Percentiles rank a stretch among this genome's conserved stretches.
These are phyloP conservation scores for Leccinum subgranulosum DNA, from an alignment of 768 basidiomycete species.

Conservation along the genomic window DNA sequence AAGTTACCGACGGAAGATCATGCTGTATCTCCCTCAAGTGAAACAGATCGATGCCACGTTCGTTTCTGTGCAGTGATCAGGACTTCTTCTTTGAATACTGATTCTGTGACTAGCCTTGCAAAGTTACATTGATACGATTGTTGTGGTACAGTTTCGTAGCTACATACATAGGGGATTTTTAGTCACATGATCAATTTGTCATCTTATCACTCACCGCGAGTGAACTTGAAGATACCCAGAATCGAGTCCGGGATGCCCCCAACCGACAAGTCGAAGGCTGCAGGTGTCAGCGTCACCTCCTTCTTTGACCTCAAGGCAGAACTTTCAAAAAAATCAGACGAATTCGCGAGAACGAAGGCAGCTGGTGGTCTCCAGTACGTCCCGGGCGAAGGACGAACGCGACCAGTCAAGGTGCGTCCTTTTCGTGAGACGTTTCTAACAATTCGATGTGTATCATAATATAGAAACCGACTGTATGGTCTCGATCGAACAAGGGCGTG, in stretches of 20 bases:
- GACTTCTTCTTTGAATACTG: neutral
- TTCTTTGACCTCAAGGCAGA: constrained; percentile 80
- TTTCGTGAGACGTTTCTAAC: neutral
- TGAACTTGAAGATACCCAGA: constrained; percentile 4
- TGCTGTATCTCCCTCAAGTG: constrained; percentile 82
- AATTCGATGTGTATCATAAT: neutral
- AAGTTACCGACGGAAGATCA: constrained; percentile 85
- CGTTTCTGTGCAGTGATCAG: constrained; percentile 33
- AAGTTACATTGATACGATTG: constrained; percentile 52
- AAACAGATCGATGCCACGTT: constrained; percentile 96
- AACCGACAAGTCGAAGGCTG: constrained; percentile 56
- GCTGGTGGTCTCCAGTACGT: constrained; percentile 48
- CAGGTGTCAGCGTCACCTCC: constrained; percentile 68
- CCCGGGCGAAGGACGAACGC: constrained; percentile 55
- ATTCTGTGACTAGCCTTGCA: constrained; percentile 26
- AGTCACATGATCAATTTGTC: constrained; percentile 9
- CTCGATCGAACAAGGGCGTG: constrained; percentile 73
- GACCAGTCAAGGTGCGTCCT: constrained; percentile 63
- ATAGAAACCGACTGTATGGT: constrained; percentile 79
- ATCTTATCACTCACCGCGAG: neutral
- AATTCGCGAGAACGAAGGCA: constrained; percentile 63
- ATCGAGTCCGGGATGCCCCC: constrained; percentile 39
- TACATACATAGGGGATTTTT: neutral
- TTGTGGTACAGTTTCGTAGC: constrained; percentile 38
- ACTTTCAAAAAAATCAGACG: constrained; percentile 48